Conservation (phyloP, 768 basidiomycete genomes). For the Suillus spraguei region DNA sequence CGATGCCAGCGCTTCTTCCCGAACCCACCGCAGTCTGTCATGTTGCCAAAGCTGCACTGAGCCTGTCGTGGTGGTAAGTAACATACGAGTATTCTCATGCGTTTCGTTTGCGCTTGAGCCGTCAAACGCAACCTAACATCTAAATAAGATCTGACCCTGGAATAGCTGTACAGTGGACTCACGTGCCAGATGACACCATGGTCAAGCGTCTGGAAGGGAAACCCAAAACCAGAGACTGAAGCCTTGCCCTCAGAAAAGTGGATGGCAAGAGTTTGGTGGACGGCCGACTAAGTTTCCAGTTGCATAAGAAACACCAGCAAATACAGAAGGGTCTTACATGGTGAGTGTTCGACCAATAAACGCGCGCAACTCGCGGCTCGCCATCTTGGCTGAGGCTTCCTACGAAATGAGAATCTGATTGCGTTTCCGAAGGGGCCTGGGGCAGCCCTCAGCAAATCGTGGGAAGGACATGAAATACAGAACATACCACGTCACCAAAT, state of each 20-base stretch:
- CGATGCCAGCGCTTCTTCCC: conserved; percentile 78
- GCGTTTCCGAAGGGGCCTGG: background rate
- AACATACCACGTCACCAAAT: conserved; percentile 57
- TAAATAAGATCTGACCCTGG: conserved; percentile 8
- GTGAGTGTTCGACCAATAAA: conserved; percentile 64
- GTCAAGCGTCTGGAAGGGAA: conserved; percentile 63
- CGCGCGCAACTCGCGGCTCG: conserved; percentile 56
- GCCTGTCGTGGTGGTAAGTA: conserved; percentile 75
- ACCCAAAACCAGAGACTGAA: conserved; percentile 51
- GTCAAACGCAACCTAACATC: conserved; percentile 53
- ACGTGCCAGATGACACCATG: conserved; percentile 77
- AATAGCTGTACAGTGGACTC: conserved; percentile 22
- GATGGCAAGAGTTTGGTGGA: conserved; percentile 53
- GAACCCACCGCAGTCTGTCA: conserved; percentile 63
- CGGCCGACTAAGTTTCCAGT: conserved; percentile 46
- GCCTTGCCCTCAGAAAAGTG: conserved; percentile 49
- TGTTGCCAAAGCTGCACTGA: conserved; percentile 75
- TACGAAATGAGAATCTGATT: background rate
- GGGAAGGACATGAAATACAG: conserved; percentile 4
- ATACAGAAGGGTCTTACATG: conserved; percentile 43
- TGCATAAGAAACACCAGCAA: background rate
- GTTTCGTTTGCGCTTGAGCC: conserved; percentile 41
- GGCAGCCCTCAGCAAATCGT: conserved; percentile 34
- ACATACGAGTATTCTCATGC: conserved; percentile 43
- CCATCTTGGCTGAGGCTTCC: conserved; percentile 48